These are phyloP conservation scores for Eucalyptus fibrosa DNA, from an alignment of 345 rosid species.

Conservation along the genomic window DNA sequence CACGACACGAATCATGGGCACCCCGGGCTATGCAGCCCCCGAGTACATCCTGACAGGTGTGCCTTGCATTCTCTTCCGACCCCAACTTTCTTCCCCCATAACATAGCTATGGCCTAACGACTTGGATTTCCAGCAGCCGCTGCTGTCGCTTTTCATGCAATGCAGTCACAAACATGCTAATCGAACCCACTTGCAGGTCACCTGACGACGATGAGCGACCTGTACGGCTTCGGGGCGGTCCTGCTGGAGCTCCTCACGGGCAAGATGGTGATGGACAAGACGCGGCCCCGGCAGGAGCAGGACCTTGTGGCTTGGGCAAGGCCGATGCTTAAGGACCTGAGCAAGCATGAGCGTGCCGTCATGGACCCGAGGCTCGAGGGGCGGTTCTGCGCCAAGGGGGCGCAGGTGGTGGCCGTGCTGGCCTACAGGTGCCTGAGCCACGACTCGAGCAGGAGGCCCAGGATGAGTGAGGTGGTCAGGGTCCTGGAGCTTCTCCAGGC, in stretches of 20 bases:
- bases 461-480: conserved; percentile 49
- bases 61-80: background rate
- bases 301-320: conserved; percentile 61
- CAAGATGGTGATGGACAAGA: conserved; percentile 39
- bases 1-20: conserved; percentile 43
- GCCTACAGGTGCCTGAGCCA: conserved; percentile 63
- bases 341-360: conserved; percentile 21
- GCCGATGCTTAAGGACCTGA: conserved; percentile 37
- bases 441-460: conserved; percentile 48
- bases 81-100: no score
- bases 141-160: background rate
- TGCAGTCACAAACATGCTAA: no score
- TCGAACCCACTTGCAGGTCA: conserved; percentile 37
- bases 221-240: conserved; percentile 71
- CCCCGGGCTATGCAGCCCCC: conserved; percentile 54
- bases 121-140: background rate
- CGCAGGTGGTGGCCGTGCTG: conserved; percentile 32
- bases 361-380: conserved; percentile 59
- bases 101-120: background rate
- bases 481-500: conserved; percentile 38
- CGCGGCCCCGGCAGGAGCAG: conserved; percentile 29
- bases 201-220: conserved; percentile 62
- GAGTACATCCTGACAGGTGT: conserved; percentile 53
- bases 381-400: conserved; percentile 40
- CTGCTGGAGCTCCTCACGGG: conserved; percentile 57